phyloP scores from a whole-genome alignment of 164 flowering plant genomes.

The Chimonanthus salicifolius region DNA sequence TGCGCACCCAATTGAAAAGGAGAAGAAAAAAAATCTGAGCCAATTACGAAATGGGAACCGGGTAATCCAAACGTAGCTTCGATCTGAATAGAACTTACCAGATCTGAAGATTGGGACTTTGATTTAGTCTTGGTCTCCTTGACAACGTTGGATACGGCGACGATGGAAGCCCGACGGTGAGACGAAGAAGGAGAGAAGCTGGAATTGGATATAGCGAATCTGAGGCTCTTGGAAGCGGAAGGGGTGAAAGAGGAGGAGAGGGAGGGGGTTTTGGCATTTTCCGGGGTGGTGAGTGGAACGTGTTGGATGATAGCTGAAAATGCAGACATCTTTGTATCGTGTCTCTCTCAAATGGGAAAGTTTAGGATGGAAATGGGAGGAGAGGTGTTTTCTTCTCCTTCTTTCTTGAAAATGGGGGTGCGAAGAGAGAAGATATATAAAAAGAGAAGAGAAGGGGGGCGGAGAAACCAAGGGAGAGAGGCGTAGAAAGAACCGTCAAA shows the following conservation, averaged over 20 bases:
- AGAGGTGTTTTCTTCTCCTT: background rate
- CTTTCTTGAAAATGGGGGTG: background rate
- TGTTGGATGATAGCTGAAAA: background rate
- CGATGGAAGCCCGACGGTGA: constrained; percentile 38
- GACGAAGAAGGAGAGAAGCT: constrained; percentile 1
- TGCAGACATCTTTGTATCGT: background rate
- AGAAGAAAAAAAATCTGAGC: background rate
- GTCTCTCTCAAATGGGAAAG: too few species aligned
- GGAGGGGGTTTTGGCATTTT: constrained; percentile 21
- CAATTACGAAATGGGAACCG: background rate
- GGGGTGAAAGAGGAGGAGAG: constrained; percentile 23
- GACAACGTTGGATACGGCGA: constrained; percentile 55
- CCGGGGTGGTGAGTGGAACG: constrained; percentile 12
- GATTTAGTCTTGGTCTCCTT: constrained; percentile 53
- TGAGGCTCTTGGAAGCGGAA: constrained; percentile 3
- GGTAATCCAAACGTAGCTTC: background rate
- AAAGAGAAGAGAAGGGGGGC: constrained; percentile 11
- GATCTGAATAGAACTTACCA: background rate
- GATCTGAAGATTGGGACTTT: constrained; percentile 5
- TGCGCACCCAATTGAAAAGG: background rate
- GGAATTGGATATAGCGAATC: constrained; percentile 7
- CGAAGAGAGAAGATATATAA: background rate
- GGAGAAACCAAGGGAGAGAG: constrained; percentile 28
- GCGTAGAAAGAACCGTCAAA: constrained; percentile 12
- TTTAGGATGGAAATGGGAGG: background rate